These are phyloP conservation scores for Leishmania braziliensis DNA, from an alignment of 208 protist species.

Conservation along the genomic window DNA sequence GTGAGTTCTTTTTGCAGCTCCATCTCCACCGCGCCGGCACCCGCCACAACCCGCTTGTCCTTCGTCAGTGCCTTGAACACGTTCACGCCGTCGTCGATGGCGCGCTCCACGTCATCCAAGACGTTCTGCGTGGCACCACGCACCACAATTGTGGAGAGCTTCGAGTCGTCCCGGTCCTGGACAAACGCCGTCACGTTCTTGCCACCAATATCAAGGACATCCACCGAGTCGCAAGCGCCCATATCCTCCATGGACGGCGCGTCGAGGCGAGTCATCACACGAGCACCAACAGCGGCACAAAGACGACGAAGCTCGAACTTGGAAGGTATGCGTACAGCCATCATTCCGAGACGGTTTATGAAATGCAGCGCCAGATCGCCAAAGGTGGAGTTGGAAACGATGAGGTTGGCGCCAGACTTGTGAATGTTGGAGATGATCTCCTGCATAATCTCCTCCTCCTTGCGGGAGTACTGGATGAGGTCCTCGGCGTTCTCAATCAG, in stretches of 20 bases:
- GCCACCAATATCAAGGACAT: slow-evolving; percentile 96
- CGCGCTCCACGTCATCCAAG: slow-evolving; percentile 97
- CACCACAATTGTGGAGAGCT: slow-evolving; percentile 98
- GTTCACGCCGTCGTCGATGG: slow-evolving; percentile 98
- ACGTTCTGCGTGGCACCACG: slow-evolving; percentile 98
- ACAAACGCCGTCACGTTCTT: slow-evolving; percentile 96
- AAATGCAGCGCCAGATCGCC: slow-evolving; percentile 99
- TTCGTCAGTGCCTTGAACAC: slow-evolving; percentile 96
- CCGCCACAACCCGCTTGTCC: slow-evolving; percentile 95
- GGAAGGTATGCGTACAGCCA: slow-evolving; percentile 98
- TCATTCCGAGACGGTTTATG: slow-evolving; percentile 97
- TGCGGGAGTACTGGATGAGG: slow-evolving; percentile 95
- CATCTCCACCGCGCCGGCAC: slow-evolving; percentile 98
- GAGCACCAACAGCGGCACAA: slow-evolving; percentile 96
- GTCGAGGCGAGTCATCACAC: slow-evolving; percentile 92
- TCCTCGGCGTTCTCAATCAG: slow-evolving; percentile 98
- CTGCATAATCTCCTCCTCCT: slow-evolving; percentile 98
- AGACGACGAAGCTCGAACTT: slow-evolving; percentile 99
- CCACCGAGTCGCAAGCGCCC: slow-evolving; percentile 94
- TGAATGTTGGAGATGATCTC: slow-evolving; percentile 96
- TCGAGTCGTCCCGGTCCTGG: slow-evolving; percentile 92
- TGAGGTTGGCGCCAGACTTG: slow-evolving; percentile 96
- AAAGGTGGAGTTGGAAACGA: slow-evolving; percentile 97
- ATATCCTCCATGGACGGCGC: slow-evolving; percentile 95
- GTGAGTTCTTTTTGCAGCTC: slow-evolving; percentile 91